These are phyloP conservation scores for Populus ilicifolia DNA, from an alignment of 345 rosid species.

Conservation along the genomic window DNA sequence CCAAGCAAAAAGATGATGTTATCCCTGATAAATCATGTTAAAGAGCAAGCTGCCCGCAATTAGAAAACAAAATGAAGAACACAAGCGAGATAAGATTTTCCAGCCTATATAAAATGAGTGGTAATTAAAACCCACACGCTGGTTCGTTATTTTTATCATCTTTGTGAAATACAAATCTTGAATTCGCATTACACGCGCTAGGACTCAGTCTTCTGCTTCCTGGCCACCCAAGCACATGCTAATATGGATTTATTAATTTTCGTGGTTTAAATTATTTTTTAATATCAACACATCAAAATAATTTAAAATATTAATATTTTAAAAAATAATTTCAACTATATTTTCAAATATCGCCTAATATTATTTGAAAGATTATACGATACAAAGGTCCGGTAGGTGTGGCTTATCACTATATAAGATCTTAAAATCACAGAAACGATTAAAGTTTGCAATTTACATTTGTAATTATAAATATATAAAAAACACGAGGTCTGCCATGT, in stretches of 20 bases:
- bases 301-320: too few relatives aligned
- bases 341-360: rapidly evolving
- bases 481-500: not conserved
- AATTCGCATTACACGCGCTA: not conserved
- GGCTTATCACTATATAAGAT: not conserved
- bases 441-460: not conserved
- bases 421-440: not conserved
- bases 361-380: not conserved
- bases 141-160: not conserved
- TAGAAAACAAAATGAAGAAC: not conserved
- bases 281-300: too few relatives aligned
- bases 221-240: not conserved
- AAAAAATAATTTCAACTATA: too few relatives aligned
- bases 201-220: not conserved
- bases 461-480: too few relatives aligned
- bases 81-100: not conserved
- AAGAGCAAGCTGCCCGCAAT: not conserved
- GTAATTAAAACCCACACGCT: not conserved
- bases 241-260: too few relatives aligned
- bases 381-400: not conserved
- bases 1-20: too few relatives aligned
- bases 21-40: too few relatives aligned
- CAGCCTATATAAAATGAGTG: not conserved
- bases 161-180: not conserved
- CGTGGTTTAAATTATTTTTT: too few relatives aligned